Evolutionary conservation across 2,329 filamentous ascomycete species (phyloP).

Genomic region (Monosporascus ibericus): DNA sequence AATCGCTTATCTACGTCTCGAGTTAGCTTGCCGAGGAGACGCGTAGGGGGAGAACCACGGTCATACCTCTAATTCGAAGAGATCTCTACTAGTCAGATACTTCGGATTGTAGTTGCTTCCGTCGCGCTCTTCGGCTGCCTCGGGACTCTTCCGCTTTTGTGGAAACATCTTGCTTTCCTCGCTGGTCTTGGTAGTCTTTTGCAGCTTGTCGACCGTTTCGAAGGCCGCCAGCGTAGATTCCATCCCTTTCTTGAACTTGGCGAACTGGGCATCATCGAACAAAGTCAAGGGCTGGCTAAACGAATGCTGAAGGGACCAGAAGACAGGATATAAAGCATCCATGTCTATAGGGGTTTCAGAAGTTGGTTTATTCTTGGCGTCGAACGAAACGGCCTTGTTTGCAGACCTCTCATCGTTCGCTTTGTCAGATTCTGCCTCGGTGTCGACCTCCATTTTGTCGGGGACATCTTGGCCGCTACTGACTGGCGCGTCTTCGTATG

Average conservation of each 20-base stretch:
- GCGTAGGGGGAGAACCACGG: constrained; percentile 1
- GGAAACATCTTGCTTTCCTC: constrained; percentile 58
- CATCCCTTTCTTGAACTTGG: constrained; percentile 74
- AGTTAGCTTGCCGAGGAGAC: constrained; percentile 9
- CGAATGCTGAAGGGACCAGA: constrained; percentile 87
- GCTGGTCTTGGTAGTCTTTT: constrained; percentile 43
- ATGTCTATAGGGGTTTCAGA: constrained; percentile 54
- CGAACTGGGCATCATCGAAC: constrained; percentile 66
- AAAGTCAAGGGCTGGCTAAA: constrained; percentile 86
- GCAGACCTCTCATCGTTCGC: constrained; percentile 26
- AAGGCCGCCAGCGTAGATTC: constrained; percentile 58
- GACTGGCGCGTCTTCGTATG: constrained; percentile 58
- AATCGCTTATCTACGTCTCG: constrained; percentile 68
- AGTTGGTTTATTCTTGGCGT: constrained; percentile 33
- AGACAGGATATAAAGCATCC: constrained; percentile 76
- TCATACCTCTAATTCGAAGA: constrained; percentile 87
- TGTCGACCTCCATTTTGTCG: constrained; percentile 64
- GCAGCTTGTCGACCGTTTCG: constrained; percentile 43
- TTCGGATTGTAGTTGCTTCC: constrained; percentile 88
- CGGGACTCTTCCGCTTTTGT: constrained; percentile 64
- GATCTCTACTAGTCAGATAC: constrained; percentile 92
- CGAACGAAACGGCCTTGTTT: constrained; percentile 39
- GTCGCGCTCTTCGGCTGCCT: constrained; percentile 53
- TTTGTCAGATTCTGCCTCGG: constrained; percentile 31
- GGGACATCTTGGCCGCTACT: constrained; percentile 23